Evolutionary conservation across 768 basidiomycete species (phyloP).

Genomic region (Hemileccinum rubropunctum): DNA sequence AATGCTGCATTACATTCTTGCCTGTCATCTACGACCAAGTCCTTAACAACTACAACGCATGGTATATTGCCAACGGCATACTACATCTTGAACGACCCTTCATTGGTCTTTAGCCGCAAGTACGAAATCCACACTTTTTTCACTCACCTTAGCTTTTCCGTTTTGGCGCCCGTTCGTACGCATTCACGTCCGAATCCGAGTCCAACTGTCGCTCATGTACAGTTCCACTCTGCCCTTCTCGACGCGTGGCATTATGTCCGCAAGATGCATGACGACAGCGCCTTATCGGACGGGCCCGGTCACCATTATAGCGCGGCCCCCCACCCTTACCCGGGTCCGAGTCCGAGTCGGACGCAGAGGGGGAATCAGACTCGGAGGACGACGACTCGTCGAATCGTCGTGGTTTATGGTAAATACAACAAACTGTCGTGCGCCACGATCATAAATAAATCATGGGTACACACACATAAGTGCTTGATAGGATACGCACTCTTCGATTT

Average conservation of each 20-base stretch:
- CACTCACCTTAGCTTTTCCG: slow-evolving; percentile 13
- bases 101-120: not conserved
- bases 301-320: not conserved
- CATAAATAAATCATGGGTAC: not conserved
- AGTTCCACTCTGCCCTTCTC: slow-evolving; percentile 7
- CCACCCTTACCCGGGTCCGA: slow-evolving; percentile 8
- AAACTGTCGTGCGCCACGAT: slow-evolving; percentile 52
- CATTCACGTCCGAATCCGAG: slow-evolving; percentile 38
- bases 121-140: not conserved
- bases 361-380: slow-evolving; percentile 61
- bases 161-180: slow-evolving; percentile 46
- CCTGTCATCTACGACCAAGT: not conserved
- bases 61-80: not conserved
- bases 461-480: too few species aligned
- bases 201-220: slow-evolving; percentile 20
- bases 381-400: slow-evolving; percentile 74
- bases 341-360: slow-evolving; percentile 43
- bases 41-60: not conserved
- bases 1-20: not conserved
- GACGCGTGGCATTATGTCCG: not conserved
- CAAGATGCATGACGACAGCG: slow-evolving; percentile 6
- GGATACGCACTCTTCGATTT: slow-evolving; percentile 82
- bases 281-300: slow-evolving; percentile 12
- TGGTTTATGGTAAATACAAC: slow-evolving; percentile 92
- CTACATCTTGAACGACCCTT: not conserved